These are phyloP conservation scores for Podaxis pistillaris DNA, from an alignment of 768 basidiomycete species.

Conservation along the genomic window DNA sequence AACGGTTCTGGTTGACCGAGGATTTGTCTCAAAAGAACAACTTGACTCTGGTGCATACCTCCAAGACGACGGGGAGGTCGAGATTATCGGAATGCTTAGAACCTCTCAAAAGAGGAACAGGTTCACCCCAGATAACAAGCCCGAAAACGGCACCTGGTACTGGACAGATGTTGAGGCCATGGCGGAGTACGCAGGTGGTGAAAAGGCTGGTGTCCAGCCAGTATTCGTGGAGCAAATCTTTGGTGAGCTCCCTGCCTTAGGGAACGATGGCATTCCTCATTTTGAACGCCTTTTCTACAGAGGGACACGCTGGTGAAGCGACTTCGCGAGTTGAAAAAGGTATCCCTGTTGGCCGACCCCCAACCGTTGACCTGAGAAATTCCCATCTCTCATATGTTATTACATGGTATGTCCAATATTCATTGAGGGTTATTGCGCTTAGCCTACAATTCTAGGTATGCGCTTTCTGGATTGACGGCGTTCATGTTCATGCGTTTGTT, in stretches of 20 bases:
- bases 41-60: constrained; percentile 27
- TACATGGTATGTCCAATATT: constrained; percentile 67
- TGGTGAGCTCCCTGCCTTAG: constrained; percentile 46
- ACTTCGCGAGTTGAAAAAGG: constrained; percentile 59
- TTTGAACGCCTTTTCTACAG: constrained; percentile 39
- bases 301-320: constrained; percentile 81
- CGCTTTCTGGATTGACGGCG: constrained; percentile 80
- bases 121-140: constrained; percentile 90
- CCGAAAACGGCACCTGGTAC: constrained; percentile 81
- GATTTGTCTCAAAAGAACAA: constrained; percentile 72
- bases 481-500: constrained; percentile 78
- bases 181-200: constrained; percentile 75
- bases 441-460: constrained; percentile 59
- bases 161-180: constrained; percentile 87
- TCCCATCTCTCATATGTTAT: constrained; percentile 93
- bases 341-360: constrained; percentile 79
- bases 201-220: constrained; percentile 71
- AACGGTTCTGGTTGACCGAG: constrained; percentile 89
- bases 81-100: constrained; percentile 85
- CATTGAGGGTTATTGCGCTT: neutral
- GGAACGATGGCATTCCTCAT: neutral
- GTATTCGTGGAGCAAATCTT: constrained; percentile 92
- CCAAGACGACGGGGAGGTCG: constrained; percentile 54
- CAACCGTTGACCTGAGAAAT: constrained; percentile 87
- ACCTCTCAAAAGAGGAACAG: constrained; percentile 68